Evolutionary conservation across 306 rosid species (phyloP).

Genomic region (Sicyos baderoa): DNA sequence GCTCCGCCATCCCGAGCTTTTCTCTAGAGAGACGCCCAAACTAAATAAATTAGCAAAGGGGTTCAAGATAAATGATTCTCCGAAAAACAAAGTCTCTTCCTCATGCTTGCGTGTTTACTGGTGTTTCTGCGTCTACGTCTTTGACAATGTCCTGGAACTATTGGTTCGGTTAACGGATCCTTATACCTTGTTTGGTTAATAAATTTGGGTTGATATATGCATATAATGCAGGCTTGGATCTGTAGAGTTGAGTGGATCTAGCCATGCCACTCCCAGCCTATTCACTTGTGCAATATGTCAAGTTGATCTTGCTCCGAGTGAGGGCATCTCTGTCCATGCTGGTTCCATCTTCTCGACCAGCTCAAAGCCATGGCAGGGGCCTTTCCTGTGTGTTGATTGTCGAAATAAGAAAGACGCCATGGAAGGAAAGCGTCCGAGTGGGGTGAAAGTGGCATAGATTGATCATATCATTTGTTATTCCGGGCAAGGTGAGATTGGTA

Average conservation of each 20-base stretch:
- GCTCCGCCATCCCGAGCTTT: too few relatives aligned
- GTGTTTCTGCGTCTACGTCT: neutral
- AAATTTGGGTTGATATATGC: neutral
- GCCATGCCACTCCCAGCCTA: slow-evolving; percentile 67
- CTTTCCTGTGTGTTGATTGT: slow-evolving; percentile 78
- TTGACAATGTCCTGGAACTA: neutral
- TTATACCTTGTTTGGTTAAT: neutral
- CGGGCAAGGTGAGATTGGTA: neutral
- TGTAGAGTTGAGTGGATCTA: slow-evolving; percentile 39
- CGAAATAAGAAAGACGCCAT: slow-evolving; percentile 92
- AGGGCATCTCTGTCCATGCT: slow-evolving; percentile 87
- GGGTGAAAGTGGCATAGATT: slow-evolving; percentile 68
- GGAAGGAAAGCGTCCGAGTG: slow-evolving; percentile 96
- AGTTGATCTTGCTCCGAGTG: slow-evolving; percentile 82
- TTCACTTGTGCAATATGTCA: slow-evolving; percentile 89
- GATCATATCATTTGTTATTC: slow-evolving; percentile 24
- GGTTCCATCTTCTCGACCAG: slow-evolving; percentile 86
- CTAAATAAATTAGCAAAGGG: neutral
- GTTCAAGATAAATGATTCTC: neutral
- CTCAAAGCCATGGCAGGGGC: slow-evolving; percentile 96
- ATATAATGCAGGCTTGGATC: slow-evolving; percentile 61
- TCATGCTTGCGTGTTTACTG: neutral
- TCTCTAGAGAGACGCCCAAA: neutral
- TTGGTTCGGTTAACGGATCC: neutral
- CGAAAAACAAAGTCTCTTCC: neutral